A percentile compares a stretch with the other conserved stretches of the same genome.
Conservation (phyloP, 768 basidiomycete genomes). For the Lactifluus hygrophoroides region DNA sequence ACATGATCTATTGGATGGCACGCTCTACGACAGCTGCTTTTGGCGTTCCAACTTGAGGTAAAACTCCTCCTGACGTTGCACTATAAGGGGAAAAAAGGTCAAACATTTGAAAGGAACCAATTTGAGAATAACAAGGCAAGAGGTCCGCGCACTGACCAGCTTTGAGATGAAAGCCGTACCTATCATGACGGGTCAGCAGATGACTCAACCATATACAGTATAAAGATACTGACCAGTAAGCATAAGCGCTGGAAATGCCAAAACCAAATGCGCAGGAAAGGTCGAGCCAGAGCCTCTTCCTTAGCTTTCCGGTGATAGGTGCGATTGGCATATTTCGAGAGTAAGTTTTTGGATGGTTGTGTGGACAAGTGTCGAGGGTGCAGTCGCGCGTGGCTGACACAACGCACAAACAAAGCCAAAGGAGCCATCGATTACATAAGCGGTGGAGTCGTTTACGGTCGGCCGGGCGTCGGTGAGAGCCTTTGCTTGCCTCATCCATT, state of each 20-base stretch:
- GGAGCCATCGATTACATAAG: constrained; percentile 7
- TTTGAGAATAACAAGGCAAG: not conserved
- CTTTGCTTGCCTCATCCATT: constrained; percentile 10
- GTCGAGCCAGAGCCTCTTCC: constrained; percentile 88
- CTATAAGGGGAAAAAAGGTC: constrained; percentile 32
- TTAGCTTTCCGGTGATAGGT: constrained; percentile 89
- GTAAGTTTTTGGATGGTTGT: constrained; percentile 15
- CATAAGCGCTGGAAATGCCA: constrained; percentile 64
- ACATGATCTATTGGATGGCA: constrained; percentile 9
- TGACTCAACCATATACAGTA: constrained; percentile 15
- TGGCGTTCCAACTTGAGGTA: constrained; percentile 78
- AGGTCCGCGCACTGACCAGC: constrained; percentile 40
- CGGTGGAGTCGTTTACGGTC: constrained; percentile 4
- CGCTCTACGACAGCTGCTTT: constrained; percentile 27
- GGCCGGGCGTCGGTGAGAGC: not conserved
- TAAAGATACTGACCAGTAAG: constrained; percentile 63
- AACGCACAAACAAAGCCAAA: constrained; percentile 23
- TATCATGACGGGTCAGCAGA: constrained; percentile 29
- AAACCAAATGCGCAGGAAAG: constrained; percentile 66
- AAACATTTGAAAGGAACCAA: not conserved
- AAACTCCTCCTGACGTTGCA: constrained; percentile 74
- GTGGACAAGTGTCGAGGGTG: constrained; percentile 17
- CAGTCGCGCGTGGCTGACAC: not conserved
- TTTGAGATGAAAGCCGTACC: constrained; percentile 81
- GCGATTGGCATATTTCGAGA: constrained; percentile 78